Evolutionary conservation across 805 yeast species (phyloP).

Genomic region (Candida incommunis): DNA sequence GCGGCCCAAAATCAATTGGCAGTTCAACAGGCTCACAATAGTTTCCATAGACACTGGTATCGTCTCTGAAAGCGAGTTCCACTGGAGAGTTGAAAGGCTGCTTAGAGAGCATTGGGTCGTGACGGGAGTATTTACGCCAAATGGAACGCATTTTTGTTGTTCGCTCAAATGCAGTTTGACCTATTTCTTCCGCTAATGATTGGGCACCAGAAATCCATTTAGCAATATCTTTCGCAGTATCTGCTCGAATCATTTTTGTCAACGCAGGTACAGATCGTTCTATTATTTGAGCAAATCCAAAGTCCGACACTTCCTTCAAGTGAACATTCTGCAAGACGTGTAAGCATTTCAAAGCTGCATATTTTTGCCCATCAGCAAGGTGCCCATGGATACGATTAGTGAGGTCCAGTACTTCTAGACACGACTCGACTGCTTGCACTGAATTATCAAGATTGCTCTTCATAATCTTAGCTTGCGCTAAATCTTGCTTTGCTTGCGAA

Average conservation of each 20-base stretch:
- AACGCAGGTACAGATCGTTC: slow-evolving; percentile 62
- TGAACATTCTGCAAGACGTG: slow-evolving; percentile 58
- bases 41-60: slow-evolving; percentile 23
- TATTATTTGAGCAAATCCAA: slow-evolving; percentile 58
- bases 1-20: slow-evolving; percentile 43
- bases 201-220: slow-evolving; percentile 38
- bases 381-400: slow-evolving; percentile 72
- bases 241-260: slow-evolving; percentile 56
- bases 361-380: slow-evolving; percentile 56
- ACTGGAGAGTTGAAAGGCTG: slow-evolving; percentile 73
- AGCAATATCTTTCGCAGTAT: slow-evolving; percentile 46
- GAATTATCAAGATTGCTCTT: slow-evolving; percentile 58
- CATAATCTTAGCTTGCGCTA: not conserved
- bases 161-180: slow-evolving; percentile 39
- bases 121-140: slow-evolving; percentile 38
- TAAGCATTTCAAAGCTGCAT: slow-evolving; percentile 66
- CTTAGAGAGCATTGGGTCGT: slow-evolving; percentile 29
- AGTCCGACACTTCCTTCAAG: slow-evolving; percentile 46
- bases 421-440: slow-evolving; percentile 46
- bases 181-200: slow-evolving; percentile 30
- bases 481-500: not conserved
- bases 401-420: slow-evolving; percentile 65
- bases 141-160: slow-evolving; percentile 38
- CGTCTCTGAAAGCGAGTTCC: slow-evolving; percentile 55
- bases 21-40: slow-evolving; percentile 26